Conservation (phyloP, 1,139 yeast species). For the Geotrichum bryndzae region DNA sequence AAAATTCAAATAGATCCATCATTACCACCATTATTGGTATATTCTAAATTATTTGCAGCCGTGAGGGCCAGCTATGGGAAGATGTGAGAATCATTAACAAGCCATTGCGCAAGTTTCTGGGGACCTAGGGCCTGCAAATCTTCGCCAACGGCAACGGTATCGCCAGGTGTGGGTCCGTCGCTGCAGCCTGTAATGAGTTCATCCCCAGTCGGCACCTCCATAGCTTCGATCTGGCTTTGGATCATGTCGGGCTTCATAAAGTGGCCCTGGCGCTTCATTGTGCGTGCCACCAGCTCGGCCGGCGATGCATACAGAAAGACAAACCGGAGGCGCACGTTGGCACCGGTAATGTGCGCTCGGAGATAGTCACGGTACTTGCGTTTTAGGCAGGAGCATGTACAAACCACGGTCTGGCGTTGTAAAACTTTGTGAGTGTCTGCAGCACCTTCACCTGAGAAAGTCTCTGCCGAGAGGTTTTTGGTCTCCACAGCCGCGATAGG, state of each 20-base stretch:
- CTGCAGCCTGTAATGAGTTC: neutral
- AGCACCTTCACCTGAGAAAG: neutral
- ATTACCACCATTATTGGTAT: too few relatives aligned
- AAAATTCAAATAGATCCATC: too few relatives aligned
- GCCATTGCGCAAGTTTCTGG: neutral
- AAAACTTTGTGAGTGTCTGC: neutral
- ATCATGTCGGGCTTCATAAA: conserved; percentile 86
- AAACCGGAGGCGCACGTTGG: conserved; percentile 46
- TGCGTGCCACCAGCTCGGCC: conserved; percentile 56
- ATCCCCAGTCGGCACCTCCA: conserved; percentile 54
- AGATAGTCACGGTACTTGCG: conserved; percentile 61
- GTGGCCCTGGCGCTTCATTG: conserved; percentile 59
- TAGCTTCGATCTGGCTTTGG: conserved; percentile 63
- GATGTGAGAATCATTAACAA: neutral
- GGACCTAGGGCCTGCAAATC: neutral
- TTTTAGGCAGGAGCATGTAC: conserved; percentile 83
- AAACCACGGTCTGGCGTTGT: conserved; percentile 40
- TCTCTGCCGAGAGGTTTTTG: neutral
- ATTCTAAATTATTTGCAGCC: neutral
- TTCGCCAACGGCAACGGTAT: neutral
- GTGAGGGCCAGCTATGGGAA: neutral
- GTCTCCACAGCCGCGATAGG: neutral
- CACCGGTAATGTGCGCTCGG: conserved; percentile 25
- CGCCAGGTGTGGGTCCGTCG: neutral
- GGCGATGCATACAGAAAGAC: conserved; percentile 61